Base-by-base conservation (phyloP, 1,284 basidiomycete genomes). In the Exsudoporus floridanus region DNA sequence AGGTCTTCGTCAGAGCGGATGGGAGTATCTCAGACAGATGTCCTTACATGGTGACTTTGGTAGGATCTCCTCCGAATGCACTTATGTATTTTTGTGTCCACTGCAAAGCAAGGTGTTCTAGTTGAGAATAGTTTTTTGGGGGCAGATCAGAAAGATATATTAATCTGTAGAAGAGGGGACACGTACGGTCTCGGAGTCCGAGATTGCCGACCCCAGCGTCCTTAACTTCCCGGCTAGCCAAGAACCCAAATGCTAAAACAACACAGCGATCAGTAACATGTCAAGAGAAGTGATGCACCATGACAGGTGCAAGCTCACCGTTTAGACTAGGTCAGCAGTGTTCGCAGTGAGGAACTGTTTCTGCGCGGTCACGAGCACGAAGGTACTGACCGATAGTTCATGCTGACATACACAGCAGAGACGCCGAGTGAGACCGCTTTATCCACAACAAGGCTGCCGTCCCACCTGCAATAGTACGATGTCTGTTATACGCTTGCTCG, bases 181-280 rank as follows among this genome's bases (percentile, higher is more conserved):
- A 69, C 78, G 58, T 58, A 80, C 80, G 78, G 59, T 81, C 79
- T 47, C 73, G 73, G 5, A 82, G 62, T 5, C 82, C 82, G 2
- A 81, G 62, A 58, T 84, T 84, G 2, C 77, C 75, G 3, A 80
- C 65, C 7, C 78, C 77, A 7, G 77, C 80, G 7, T 68, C 73
- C 36, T 74, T 71, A 13, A 79, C 74, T 60, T 82, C 78, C 52
- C 76, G 60, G 19, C 80, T 71, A 4, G 74, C 75, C 33, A 80
- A 60, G 60, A 82, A 82, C 0, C 79, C 79, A 54, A 74, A 75
- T 0, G 70, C 70, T 74, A 23, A 48, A 38, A 6, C n/a, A n/a
- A 5, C 7, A 23, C 2, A 28, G 28, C 2, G 12, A 28, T 12
- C 28, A 28, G 10, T 28, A 10, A 28, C 9, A 28, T 10, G 28